Percentiles rank a stretch among this genome's conserved stretches.
Evolutionary conservation across 1,284 basidiomycete species (phyloP).

Genomic region (Anthracocystis setariae): DNA sequence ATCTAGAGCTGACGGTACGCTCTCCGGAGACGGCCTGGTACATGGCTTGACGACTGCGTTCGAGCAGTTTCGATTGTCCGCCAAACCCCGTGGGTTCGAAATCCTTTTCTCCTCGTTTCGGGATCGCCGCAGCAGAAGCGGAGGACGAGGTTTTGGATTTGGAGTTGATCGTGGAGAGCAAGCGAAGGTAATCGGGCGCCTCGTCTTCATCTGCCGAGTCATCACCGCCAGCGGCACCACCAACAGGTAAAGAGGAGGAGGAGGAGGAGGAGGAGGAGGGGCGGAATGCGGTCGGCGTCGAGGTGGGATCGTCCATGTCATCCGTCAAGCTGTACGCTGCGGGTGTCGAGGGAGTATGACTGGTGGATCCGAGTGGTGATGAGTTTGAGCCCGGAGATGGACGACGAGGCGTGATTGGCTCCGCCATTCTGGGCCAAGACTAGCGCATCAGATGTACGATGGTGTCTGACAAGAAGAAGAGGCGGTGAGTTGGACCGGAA

Average conservation of each 20-base stretch:
- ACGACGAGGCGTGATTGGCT: slow-evolving; percentile 13
- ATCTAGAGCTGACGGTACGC: slow-evolving; percentile 68
- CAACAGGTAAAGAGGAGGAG: no score
- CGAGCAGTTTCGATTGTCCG: slow-evolving; percentile 80
- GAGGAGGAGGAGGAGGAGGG: slow-evolving; percentile 1
- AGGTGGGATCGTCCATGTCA: slow-evolving; percentile 37
- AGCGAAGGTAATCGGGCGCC: slow-evolving; percentile 46
- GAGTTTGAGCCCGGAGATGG: not conserved
- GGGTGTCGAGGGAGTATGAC: slow-evolving; percentile 6
- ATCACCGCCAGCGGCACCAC: slow-evolving; percentile 12
- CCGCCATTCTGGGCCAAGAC: slow-evolving; percentile 3
- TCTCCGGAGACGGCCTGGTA: slow-evolving; percentile 80
- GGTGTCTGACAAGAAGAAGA: not conserved
- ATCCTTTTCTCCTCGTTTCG: slow-evolving; percentile 65
- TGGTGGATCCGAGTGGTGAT: not conserved
- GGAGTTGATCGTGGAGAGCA: slow-evolving; percentile 32
- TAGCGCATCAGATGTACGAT: not conserved
- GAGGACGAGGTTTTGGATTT: slow-evolving; percentile 22
- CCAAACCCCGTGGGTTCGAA: slow-evolving; percentile 80
- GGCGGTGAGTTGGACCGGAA: not conserved
- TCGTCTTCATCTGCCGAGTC: slow-evolving; percentile 44
- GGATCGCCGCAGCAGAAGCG: slow-evolving; percentile 35
- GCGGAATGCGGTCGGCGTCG: slow-evolving; percentile 16
- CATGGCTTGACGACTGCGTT: slow-evolving; percentile 83
- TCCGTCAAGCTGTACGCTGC: slow-evolving; percentile 2